These are phyloP conservation scores for Trametes polyzona DNA, from an alignment of 1,284 basidiomycete genomes.

Conservation along the genomic window DNA sequence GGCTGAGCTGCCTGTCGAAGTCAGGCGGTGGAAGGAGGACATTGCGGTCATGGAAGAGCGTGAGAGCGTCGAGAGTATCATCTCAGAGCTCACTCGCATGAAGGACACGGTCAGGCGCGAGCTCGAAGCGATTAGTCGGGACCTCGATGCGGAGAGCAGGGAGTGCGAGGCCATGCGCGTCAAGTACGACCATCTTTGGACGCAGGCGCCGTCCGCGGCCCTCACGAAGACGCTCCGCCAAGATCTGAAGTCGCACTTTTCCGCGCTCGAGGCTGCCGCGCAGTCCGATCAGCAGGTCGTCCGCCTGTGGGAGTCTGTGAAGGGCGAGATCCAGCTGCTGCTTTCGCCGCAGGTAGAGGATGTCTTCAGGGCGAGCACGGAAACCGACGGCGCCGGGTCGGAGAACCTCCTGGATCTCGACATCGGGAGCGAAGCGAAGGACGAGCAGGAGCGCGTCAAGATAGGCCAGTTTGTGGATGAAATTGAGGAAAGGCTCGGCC, in stretches of 20 bases:
- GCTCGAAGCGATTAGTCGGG: slow-evolving; percentile 60
- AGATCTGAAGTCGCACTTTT: slow-evolving; percentile 81
- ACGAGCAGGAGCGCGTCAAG: slow-evolving; percentile 69
- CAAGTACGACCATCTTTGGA: slow-evolving; percentile 88
- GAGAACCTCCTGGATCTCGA: slow-evolving; percentile 74
- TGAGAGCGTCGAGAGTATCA: slow-evolving; percentile 66
- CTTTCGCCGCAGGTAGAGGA: slow-evolving; percentile 69
- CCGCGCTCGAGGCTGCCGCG: slow-evolving; percentile 78
- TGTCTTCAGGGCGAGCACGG: slow-evolving; percentile 68
- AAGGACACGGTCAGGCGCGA: slow-evolving; percentile 65
- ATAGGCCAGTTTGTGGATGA: slow-evolving; percentile 73
- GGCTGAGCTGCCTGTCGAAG: slow-evolving; percentile 75
- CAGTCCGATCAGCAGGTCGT: slow-evolving; percentile 80
- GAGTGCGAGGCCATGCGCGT: slow-evolving; percentile 87
- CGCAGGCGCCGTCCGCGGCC: slow-evolving; percentile 83
- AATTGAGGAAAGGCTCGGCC: slow-evolving; percentile 77
- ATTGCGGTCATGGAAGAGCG: slow-evolving; percentile 67
- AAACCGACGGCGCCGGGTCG: slow-evolving; percentile 44
- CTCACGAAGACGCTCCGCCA: slow-evolving; percentile 75
- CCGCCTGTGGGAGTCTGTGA: slow-evolving; percentile 75
- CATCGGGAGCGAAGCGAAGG: slow-evolving; percentile 61
- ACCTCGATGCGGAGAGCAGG: slow-evolving; percentile 77
- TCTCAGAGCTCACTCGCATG: slow-evolving; percentile 65
- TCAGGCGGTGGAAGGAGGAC: slow-evolving; percentile 81
- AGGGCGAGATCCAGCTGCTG: slow-evolving; percentile 70